Evolutionary conservation across 257 asterid genomes (phyloP).

Genomic region (Cruciata laevipes): DNA sequence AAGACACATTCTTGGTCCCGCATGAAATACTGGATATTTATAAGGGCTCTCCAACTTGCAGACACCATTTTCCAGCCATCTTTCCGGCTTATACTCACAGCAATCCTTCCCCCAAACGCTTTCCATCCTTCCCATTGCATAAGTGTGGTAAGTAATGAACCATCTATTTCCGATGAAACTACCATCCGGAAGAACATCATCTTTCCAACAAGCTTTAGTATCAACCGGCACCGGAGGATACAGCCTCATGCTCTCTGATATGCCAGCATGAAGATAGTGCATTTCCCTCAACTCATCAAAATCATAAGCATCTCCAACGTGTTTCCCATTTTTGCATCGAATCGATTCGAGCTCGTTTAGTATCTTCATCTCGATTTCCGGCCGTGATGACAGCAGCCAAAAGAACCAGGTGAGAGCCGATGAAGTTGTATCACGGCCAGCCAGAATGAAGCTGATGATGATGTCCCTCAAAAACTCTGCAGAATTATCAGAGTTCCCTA

Average conservation of each 20-base stretch:
- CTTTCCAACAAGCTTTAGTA: slow-evolving; percentile 44
- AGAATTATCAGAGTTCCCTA: slow-evolving; percentile 40
- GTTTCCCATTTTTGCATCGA: slow-evolving; percentile 24
- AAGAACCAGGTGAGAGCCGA: slow-evolving; percentile 85
- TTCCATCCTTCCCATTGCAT: slow-evolving; percentile 89
- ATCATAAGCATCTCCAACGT: slow-evolving; percentile 29
- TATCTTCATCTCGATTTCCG: slow-evolving; percentile 39
- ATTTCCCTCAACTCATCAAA: slow-evolving; percentile 68
- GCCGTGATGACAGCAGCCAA: slow-evolving; percentile 57
- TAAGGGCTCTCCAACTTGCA: slow-evolving; percentile 56
- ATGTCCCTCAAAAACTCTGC: slow-evolving; percentile 60
- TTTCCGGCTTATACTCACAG: slow-evolving; percentile 65
- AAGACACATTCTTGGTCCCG: slow-evolving; percentile 79
- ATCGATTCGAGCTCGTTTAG: slow-evolving; percentile 37
- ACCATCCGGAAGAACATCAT: slow-evolving; percentile 79
- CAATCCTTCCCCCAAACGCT: slow-evolving; percentile 79
- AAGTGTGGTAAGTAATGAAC: slow-evolving; percentile 53
- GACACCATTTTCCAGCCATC: slow-evolving; percentile 79
- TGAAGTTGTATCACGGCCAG: slow-evolving; percentile 90
- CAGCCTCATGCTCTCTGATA: slow-evolving; percentile 78
- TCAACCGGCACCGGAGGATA: slow-evolving; percentile 85
- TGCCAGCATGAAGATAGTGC: slow-evolving; percentile 85
- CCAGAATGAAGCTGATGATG: slow-evolving; percentile 77
- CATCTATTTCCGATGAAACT: slow-evolving; percentile 53
- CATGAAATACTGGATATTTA: slow-evolving; percentile 73